Evolutionary conservation across 495 filamentous ascomycete genomes (phyloP), one percentile per base, ranked within the genome.

Genomic region (Aspergillus affinis): DNA sequence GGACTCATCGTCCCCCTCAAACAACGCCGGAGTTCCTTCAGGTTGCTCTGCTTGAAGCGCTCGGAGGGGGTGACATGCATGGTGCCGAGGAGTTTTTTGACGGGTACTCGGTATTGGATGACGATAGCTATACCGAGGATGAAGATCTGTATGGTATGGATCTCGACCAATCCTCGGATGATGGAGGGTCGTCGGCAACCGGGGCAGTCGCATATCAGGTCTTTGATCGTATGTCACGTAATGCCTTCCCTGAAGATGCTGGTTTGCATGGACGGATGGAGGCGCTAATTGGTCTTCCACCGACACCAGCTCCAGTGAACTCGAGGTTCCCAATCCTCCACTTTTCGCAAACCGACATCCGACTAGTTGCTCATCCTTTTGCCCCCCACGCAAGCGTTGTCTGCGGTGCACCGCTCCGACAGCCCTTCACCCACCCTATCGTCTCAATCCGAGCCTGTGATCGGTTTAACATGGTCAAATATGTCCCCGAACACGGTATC

Each of bases 401-500:
- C 26, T 78, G 76, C 60, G 72, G 73, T 52, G 61, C 72, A 2
- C 79, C 79, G 20, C 78, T 89, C 20, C 72, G 70, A 47, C 78
- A 81, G 59, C 63, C 61, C 12, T 64, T 75, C 49, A 67, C 65
- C n/a, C 71, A 67, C 12, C 74, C 57, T 17, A 68, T 80, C 15
- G 67, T 73, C n/a, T 69, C 72, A 21, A 73, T 77, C 41, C 48
- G 57, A 36, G 62, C 69, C 19, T 81, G 80, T 57, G 83, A 92
- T 65, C 88, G 93, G 5, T 77, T 96, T 26, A 90, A 89, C 73
- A 89, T 93, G 84, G 73, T 88, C 6, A 74, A 85, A 23, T 84
- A 90, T 56, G 84, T 97, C 26, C 90, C 90, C 0, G 89, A 94
- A 59, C 79, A 95, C 18, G 89, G 85, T 6, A 76, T 97, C 29